Evolutionary conservation across 106 monocot species (phyloP), one percentile per base, ranked within the genome.

Genomic region (Hemerocallis citrina): DNA sequence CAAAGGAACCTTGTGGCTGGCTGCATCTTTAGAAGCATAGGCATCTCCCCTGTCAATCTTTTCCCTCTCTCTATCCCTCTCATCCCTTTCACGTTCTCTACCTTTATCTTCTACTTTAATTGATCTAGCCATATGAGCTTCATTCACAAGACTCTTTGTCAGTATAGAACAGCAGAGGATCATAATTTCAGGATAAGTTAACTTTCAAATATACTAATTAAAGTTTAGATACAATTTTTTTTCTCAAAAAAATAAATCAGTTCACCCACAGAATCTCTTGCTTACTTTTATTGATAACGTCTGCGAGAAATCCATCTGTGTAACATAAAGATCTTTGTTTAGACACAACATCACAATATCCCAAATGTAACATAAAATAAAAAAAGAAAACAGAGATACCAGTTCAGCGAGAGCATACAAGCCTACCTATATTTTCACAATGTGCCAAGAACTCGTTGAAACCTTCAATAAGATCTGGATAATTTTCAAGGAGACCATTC

Each of bases 381-480:
- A 40, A 66, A 31, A 52, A 48, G 3, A 52, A 65, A n/a, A 28
- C 3, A 59, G 7, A 5, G 12, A 28, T n/a, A 10, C n/a, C 6
- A 59, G 13, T 14, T 27, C 30, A 33, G 1, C 7, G 40, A 36
- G 15, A 65, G 48, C 5, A 35, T 33, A 17, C 19, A 13, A 34
- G 3, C 55, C 45, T 79, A 89, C 89, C 89, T 39, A 80, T 83
- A 56, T 75, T 80, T 68, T 77, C 89, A 70, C 77, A 76, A 27
- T 76, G 66, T 22, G 70, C 61, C 60, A 88, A 71, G 56, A 88
- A 74, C 46, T 83, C 77, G 67, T 75, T 82, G 57, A 89, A 81
- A 20, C 80, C 84, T 57, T 84, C 89, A 77, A 84, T 78, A 35
- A 89, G 83, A 63, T 89, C 89, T 31, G 89, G 84, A 69, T 89